Evolutionary conservation across 306 rosid genomes (phyloP).

Genomic region (Acacia melanoxylon): DNA sequence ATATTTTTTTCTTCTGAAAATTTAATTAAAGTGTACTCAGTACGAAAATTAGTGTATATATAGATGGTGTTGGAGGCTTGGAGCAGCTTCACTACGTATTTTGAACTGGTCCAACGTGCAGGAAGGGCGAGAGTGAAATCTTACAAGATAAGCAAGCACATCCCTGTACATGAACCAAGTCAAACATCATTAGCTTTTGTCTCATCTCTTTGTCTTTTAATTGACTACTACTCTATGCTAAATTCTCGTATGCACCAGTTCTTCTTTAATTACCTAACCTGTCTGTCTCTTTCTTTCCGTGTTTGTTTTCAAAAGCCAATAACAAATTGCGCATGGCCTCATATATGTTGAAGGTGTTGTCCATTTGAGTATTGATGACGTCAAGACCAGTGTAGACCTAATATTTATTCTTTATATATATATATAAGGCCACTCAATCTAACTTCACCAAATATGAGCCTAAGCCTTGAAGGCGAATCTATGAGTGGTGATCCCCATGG

Average conservation of each 20-base stretch:
- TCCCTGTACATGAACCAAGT: not conserved
- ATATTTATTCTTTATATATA: not conserved
- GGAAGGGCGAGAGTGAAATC: not conserved
- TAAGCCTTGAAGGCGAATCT: not conserved
- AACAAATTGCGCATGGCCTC: constrained; percentile 2
- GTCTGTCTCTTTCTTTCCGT: not conserved
- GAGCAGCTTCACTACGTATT: not conserved
- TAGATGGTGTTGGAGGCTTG: not conserved
- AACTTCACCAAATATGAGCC: not conserved
- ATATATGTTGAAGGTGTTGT: constrained; percentile 23
- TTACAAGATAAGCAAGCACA: not conserved
- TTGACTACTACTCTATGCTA: not conserved
- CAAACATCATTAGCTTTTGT: constrained; percentile 10
- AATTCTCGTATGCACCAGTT: not conserved
- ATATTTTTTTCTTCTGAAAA: no score
- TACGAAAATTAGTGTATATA: no score
- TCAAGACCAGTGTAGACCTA: not conserved
- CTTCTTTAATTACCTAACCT: constrained; percentile 1
- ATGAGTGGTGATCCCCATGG: constrained; percentile 19
- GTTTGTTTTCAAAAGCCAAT: not conserved
- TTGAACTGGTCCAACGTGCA: not conserved
- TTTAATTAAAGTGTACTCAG: no score
- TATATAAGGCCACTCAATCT: not conserved
- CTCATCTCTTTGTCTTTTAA: not conserved
- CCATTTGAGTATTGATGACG: not conserved